A percentile compares a stretch with the other conserved stretches of the same genome.
Conservation (phyloP, 805 yeast genomes). For the Tetrapisispora namnaoensis region DNA sequence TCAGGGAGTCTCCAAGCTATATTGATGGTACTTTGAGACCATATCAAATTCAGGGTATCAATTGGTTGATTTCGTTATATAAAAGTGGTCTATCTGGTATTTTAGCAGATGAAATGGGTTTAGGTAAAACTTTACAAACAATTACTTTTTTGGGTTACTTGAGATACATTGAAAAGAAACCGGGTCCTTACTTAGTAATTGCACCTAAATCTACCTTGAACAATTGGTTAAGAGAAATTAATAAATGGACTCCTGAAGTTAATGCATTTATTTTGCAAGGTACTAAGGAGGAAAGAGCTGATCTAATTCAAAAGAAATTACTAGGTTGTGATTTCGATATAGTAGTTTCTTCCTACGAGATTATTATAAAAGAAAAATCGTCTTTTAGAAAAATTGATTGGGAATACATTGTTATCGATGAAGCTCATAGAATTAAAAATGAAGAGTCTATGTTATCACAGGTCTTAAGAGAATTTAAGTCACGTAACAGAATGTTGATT, state of each 20-base stretch:
- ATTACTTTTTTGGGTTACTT: slow-evolving; percentile 67
- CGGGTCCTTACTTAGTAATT: slow-evolving; percentile 67
- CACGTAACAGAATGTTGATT: slow-evolving; percentile 58
- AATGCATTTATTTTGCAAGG: slow-evolving; percentile 64
- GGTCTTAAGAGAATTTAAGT: slow-evolving; percentile 62
- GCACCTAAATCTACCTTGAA: slow-evolving; percentile 76
- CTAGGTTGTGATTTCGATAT: slow-evolving; percentile 62
- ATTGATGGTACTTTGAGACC: slow-evolving; percentile 56
- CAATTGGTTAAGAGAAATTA: slow-evolving; percentile 71
- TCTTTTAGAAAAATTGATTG: slow-evolving; percentile 56
- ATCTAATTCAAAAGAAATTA: slow-evolving; percentile 41
- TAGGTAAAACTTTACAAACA: slow-evolving; percentile 75
- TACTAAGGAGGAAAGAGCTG: slow-evolving; percentile 55
- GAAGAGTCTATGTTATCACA: slow-evolving; percentile 66
- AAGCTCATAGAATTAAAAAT: slow-evolving; percentile 72
- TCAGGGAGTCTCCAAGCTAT: slow-evolving; percentile 78
- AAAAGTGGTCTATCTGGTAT: slow-evolving; percentile 66
- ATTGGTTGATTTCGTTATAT: slow-evolving; percentile 64
- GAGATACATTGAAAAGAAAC: slow-evolving; percentile 46
- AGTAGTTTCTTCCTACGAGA: slow-evolving; percentile 62
- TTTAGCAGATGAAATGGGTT: slow-evolving; percentile 79
- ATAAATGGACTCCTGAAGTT: slow-evolving; percentile 73
- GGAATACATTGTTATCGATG: slow-evolving; percentile 73
- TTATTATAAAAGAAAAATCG: slow-evolving; percentile 65
- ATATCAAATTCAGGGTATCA: slow-evolving; percentile 71